A percentile compares a stretch with the other conserved stretches of the same genome.
phyloP scores from a whole-genome alignment of 768 basidiomycete genomes.

The Collybia mongolica region DNA sequence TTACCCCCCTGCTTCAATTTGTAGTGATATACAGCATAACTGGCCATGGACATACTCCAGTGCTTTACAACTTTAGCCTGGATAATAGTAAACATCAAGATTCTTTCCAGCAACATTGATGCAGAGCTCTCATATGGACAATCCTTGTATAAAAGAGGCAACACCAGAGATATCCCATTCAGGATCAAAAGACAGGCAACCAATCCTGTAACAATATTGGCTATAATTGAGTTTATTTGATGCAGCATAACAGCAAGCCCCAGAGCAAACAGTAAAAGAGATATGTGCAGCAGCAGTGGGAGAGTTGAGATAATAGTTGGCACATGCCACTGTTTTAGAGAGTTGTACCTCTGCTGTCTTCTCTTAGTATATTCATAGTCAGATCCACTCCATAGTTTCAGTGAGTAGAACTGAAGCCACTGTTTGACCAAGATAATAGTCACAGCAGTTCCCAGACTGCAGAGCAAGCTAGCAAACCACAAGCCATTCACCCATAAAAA shows the following conservation, averaged over 20 bases:
- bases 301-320: constrained; percentile 13
- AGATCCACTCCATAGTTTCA: constrained; percentile 10
- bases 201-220: constrained; percentile 2
- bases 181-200: neutral
- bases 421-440: constrained; percentile 18
- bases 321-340: constrained; percentile 15
- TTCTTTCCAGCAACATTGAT: neutral
- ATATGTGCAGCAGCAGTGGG: constrained; percentile 11
- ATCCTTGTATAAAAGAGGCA: constrained; percentile 7
- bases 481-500: constrained; percentile 17
- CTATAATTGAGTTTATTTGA: constrained; percentile 4
- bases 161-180: constrained; percentile 3
- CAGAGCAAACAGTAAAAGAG: constrained; percentile 8
- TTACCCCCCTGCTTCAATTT: neutral
- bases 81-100: neutral
- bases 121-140: constrained; percentile 12
- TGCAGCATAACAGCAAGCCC: constrained; percentile 11
- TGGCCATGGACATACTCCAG: neutral
- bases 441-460: constrained; percentile 13
- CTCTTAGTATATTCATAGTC: constrained; percentile 6
- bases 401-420: constrained; percentile 9
- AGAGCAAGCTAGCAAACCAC: constrained; percentile 15
- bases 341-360: constrained; percentile 15
- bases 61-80: neutral
- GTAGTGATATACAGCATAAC: neutral